phyloP scores from a whole-genome alignment of 768 basidiomycete genomes.

The Hericium erinaceus region DNA sequence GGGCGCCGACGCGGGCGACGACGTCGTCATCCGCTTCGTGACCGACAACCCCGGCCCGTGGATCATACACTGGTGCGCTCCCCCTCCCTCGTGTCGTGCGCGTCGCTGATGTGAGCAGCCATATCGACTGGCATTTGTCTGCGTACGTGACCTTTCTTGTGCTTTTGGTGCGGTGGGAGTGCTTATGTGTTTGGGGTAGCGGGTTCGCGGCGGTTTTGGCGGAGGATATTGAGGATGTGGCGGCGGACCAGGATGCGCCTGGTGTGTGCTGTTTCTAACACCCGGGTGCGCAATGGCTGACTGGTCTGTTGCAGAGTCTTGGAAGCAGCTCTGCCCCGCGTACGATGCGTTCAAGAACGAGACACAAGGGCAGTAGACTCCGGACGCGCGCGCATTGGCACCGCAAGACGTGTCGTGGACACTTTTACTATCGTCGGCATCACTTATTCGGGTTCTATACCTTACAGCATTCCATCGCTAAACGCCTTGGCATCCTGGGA shows the following conservation, averaged over 20 bases:
- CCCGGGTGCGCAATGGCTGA: not conserved
- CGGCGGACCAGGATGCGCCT: not conserved
- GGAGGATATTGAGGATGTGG: constrained; percentile 7
- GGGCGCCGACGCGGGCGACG: constrained; percentile 4
- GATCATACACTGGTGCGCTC: constrained; percentile 19
- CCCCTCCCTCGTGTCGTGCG: too few relatives aligned
- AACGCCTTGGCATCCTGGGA: too few relatives aligned
- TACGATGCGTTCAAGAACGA: not conserved
- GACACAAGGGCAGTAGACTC: too few relatives aligned
- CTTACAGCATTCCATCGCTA: too few relatives aligned
- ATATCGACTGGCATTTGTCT: constrained; percentile 24
- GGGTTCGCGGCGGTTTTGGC: constrained; percentile 13
- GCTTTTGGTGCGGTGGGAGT: not conserved
- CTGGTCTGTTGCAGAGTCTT: not conserved
- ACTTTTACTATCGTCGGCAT: too few relatives aligned
- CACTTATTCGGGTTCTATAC: too few relatives aligned
- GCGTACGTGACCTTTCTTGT: not conserved
- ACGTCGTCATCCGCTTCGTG: constrained; percentile 19
- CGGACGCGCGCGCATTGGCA: too few relatives aligned
- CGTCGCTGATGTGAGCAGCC: not conserved
- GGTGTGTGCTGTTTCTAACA: not conserved
- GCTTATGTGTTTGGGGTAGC: not conserved
- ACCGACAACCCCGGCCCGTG: constrained; percentile 23
- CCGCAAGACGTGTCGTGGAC: too few relatives aligned
- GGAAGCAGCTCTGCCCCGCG: constrained; percentile 7